Conservation (phyloP, 2,329 filamentous ascomycete genomes). For the Monilinia vaccinii-corymbosi region DNA sequence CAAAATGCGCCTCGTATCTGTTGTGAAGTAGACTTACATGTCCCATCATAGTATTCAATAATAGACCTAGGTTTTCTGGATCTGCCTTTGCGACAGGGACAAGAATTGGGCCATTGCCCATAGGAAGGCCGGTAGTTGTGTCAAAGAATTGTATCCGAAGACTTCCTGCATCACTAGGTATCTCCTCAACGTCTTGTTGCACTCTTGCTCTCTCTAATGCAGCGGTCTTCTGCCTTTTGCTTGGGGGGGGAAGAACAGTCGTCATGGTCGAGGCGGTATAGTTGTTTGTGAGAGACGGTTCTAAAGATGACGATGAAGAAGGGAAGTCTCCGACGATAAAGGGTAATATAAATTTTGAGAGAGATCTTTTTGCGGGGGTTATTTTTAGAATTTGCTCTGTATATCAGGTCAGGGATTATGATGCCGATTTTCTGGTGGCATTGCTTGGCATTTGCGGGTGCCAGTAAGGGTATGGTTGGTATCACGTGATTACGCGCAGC, state of each 20-base stretch:
- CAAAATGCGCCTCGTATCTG: conserved; percentile 16
- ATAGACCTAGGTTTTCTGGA: conserved; percentile 79
- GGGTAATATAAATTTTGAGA: not conserved
- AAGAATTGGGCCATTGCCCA: conserved; percentile 49
- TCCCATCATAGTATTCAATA: conserved; percentile 77
- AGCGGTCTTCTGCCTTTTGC: conserved; percentile 77
- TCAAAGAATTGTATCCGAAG: conserved; percentile 85
- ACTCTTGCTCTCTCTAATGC: conserved; percentile 59
- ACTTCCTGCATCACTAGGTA: conserved; percentile 61
- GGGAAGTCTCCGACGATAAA: not conserved
- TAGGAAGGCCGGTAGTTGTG: conserved; percentile 65
- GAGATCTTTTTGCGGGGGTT: not conserved
- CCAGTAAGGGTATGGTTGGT: not conserved
- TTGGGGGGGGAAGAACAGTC: conserved; percentile 73
- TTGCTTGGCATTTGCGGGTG: not conserved
- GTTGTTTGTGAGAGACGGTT: not conserved
- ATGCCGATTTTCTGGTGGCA: not conserved
- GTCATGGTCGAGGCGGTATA: conserved; percentile 47
- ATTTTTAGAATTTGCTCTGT: not conserved
- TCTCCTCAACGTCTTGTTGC: conserved; percentile 65
- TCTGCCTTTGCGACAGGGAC: conserved; percentile 77
- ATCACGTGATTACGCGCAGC: not conserved
- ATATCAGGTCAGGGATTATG: not conserved
- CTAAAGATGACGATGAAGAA: not conserved
- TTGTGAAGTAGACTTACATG: conserved; percentile 43